These are phyloP conservation scores for Poa pratensis DNA, from an alignment of 176 grass and related monocot genomes.

Conservation along the genomic window DNA sequence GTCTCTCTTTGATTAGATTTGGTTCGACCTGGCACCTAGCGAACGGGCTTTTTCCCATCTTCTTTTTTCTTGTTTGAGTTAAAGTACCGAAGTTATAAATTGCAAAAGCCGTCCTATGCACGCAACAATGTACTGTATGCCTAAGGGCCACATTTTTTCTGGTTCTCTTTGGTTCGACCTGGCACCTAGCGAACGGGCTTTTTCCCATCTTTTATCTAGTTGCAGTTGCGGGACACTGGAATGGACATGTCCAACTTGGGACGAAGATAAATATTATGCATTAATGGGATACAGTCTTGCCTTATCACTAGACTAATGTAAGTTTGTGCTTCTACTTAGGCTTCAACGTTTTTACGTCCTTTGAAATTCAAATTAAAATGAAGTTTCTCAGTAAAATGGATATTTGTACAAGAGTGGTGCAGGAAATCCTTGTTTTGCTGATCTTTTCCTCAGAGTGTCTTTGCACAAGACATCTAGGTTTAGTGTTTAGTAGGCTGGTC, in stretches of 20 bases:
- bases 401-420: not conserved
- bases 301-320: not conserved
- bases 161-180: not conserved
- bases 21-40: not conserved
- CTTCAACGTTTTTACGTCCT: not conserved
- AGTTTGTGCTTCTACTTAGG: constrained; percentile 8
- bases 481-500: not conserved
- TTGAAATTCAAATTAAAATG: not conserved
- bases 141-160: constrained; percentile 3
- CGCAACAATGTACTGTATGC: too few relatives aligned
- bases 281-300: not conserved
- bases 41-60: not conserved
- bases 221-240: not conserved
- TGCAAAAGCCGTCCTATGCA: too few relatives aligned
- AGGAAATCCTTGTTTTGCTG: not conserved
- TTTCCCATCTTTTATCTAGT: not conserved
- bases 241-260: not conserved
- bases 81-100: too few relatives aligned
- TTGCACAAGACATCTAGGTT: not conserved
- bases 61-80: not conserved
- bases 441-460: not conserved
- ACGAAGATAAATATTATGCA: constrained; percentile 19
- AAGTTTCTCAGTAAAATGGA: not conserved
- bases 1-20: not conserved
- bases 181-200: not conserved